phyloP scores from a whole-genome alignment of 139 green algal genomes.

The Chlorella ohadii region DNA sequence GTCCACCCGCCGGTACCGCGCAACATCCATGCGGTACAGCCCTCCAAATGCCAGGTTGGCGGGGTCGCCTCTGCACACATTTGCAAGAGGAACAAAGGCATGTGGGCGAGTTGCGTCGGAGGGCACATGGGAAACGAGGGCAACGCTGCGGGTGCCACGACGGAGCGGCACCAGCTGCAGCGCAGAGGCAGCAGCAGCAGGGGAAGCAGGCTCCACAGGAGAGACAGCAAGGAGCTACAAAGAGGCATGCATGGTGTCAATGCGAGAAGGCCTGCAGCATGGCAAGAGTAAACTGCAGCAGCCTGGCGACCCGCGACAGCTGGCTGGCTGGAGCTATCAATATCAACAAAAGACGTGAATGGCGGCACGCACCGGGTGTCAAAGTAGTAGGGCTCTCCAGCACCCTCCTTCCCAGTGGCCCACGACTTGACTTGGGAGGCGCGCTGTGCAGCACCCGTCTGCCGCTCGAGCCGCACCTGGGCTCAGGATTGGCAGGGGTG shows the following conservation, averaged over 20 bases:
- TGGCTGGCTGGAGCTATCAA: no score
- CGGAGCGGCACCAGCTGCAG: no score
- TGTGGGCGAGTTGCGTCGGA: not conserved
- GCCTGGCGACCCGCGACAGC: no score
- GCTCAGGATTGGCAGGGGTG: no score
- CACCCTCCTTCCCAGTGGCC: not conserved
- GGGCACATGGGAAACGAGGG: no score
- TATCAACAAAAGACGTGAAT: not conserved
- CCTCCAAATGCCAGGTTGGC: conserved; percentile 72
- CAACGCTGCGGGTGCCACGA: no score
- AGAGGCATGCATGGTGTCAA: no score
- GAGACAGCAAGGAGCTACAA: no score
- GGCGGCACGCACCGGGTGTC: conserved; percentile 14
- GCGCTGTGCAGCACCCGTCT: conserved; percentile 8
- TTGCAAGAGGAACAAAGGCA: not conserved
- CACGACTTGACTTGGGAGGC: conserved; percentile 17
- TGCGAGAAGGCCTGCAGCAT: no score
- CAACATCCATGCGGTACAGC: conserved; percentile 66
- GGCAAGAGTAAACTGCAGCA: no score
- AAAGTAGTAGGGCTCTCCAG: conserved; percentile 10
- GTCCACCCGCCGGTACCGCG: conserved; percentile 63
- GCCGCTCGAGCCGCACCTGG: conserved; percentile 9
- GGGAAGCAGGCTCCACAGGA: no score
- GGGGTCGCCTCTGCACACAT: conserved; percentile 50
- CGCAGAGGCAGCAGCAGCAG: no score